Evolutionary conservation across 495 filamentous ascomycete species (phyloP).

Genomic region (Pseudotulostoma volvatum): DNA sequence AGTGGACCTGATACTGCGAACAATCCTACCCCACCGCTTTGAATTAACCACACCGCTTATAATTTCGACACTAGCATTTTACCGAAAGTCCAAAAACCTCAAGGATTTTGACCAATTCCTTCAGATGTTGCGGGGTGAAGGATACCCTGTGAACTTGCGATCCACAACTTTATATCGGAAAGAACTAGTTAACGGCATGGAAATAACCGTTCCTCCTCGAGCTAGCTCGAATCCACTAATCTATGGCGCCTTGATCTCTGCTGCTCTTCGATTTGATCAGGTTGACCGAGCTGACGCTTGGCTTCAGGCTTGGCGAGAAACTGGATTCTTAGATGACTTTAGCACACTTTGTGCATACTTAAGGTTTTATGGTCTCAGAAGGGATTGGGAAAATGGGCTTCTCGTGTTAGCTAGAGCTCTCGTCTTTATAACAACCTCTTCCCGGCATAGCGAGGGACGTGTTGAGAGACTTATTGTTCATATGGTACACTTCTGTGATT

Average conservation of each 20-base stretch:
- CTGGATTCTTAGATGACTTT: slow-evolving; percentile 26
- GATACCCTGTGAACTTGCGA: slow-evolving; percentile 22
- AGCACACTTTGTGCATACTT: slow-evolving; percentile 23
- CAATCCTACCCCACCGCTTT: slow-evolving; percentile 25
- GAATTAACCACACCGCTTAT: slow-evolving; percentile 21
- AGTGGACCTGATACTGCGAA: slow-evolving; percentile 21
- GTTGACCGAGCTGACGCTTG: slow-evolving; percentile 30
- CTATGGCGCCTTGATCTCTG: slow-evolving; percentile 19
- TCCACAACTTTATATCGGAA: slow-evolving; percentile 9
- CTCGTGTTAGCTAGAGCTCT: slow-evolving; percentile 19
- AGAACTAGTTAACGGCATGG: slow-evolving; percentile 20
- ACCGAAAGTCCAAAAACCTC: slow-evolving; percentile 28
- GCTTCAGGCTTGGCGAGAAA: slow-evolving; percentile 19
- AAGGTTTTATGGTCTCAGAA: slow-evolving; percentile 23
- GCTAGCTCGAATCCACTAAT: slow-evolving; percentile 21
- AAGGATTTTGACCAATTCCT: slow-evolving; percentile 28
- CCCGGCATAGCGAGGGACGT: slow-evolving; percentile 9
- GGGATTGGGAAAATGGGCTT: slow-evolving; percentile 23
- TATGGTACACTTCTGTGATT: slow-evolving; percentile 27
- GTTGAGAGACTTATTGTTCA: slow-evolving; percentile 21
- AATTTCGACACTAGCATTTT: slow-evolving; percentile 20
- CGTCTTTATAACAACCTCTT: slow-evolving; percentile 22
- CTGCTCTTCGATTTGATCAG: slow-evolving; percentile 27
- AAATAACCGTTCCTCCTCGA: slow-evolving; percentile 22
- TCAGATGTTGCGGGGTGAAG: slow-evolving; percentile 23